Conservation (phyloP, 371 early-diverging fungal genomes). For the Lichtheimia ramosa region DNA sequence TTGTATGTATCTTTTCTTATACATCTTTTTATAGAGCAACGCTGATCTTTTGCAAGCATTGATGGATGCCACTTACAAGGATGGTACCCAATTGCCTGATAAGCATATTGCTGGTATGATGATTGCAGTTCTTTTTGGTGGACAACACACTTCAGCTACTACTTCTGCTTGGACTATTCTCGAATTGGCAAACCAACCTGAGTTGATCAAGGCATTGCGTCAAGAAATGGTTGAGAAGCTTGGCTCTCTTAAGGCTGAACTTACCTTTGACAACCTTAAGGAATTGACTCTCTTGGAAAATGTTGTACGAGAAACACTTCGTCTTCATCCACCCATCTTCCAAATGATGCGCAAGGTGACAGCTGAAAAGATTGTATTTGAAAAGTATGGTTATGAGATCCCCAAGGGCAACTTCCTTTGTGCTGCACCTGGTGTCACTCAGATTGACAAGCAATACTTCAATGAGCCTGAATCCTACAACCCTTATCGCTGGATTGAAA, state of each 20-base stretch:
- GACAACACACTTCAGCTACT: constrained; percentile 95
- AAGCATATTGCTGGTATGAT: constrained; percentile 89
- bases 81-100: constrained; percentile 78
- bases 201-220: constrained; percentile 57
- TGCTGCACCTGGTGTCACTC: constrained; percentile 83
- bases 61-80: constrained; percentile 87
- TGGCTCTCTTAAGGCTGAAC: constrained; percentile 57
- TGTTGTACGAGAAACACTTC: constrained; percentile 87
- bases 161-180: constrained; percentile 91
- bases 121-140: constrained; percentile 95
- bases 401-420: constrained; percentile 89
- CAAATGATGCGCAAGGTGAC: constrained; percentile 92
- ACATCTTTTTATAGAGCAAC: constrained; percentile 24
- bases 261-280: constrained; percentile 80
- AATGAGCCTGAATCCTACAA: constrained; percentile 77
- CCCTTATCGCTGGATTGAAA: constrained; percentile 78
- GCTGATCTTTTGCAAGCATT: constrained; percentile 82
- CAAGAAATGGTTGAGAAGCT: constrained; percentile 65
- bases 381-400: constrained; percentile 78
- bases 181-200: constrained; percentile 82
- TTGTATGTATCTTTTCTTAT: background rate
- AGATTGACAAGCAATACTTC: constrained; percentile 78
- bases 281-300: constrained; percentile 77
- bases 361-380: constrained; percentile 62
- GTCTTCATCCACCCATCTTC: constrained; percentile 93